A percentile compares a stretch with the other conserved stretches of the same genome.
These are phyloP conservation scores for Chrysanthemum makinoi DNA, from an alignment of 129 eudicot genomes.

Conservation along the genomic window DNA sequence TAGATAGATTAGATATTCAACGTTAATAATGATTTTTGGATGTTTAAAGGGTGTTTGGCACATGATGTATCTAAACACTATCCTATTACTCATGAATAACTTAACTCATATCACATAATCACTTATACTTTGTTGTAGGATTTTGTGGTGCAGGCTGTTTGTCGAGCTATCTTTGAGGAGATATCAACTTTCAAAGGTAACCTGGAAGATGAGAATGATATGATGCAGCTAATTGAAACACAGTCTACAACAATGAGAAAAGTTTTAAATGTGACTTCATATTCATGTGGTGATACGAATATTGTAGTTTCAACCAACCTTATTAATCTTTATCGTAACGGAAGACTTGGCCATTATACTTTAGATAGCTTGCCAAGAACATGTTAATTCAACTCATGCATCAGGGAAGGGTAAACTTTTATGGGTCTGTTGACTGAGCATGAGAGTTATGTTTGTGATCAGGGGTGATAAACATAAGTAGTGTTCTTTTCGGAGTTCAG, in stretches of 20 bases:
- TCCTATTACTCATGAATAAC: too few relatives aligned
- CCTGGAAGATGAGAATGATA: constrained; percentile 37
- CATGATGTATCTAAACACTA: too few relatives aligned
- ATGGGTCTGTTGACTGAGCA: too few relatives aligned
- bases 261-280: constrained; percentile 44
- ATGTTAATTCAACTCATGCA: background rate
- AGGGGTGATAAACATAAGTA: too few relatives aligned
- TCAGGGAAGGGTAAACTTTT: too few relatives aligned
- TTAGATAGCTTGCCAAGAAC: constrained; percentile 46
- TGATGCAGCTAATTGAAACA: constrained; percentile 42
- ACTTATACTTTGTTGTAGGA: constrained; percentile 39
- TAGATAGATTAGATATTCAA: too few relatives aligned
- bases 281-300: constrained; percentile 34
- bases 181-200: constrained; percentile 49
- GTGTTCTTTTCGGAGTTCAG: too few relatives aligned
- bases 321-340: constrained; percentile 69
- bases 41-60: too few relatives aligned
- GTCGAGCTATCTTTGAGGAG: constrained; percentile 46
- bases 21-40: too few relatives aligned
- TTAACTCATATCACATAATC: too few relatives aligned
- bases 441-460: too few relatives aligned
- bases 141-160: constrained; percentile 54
- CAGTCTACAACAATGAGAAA: constrained; percentile 38
- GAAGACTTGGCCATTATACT: constrained; percentile 87
- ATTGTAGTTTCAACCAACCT: constrained; percentile 51